These are phyloP conservation scores for Jackrogersella multiformis DNA, from an alignment of 495 filamentous ascomycete species.

Conservation along the genomic window DNA sequence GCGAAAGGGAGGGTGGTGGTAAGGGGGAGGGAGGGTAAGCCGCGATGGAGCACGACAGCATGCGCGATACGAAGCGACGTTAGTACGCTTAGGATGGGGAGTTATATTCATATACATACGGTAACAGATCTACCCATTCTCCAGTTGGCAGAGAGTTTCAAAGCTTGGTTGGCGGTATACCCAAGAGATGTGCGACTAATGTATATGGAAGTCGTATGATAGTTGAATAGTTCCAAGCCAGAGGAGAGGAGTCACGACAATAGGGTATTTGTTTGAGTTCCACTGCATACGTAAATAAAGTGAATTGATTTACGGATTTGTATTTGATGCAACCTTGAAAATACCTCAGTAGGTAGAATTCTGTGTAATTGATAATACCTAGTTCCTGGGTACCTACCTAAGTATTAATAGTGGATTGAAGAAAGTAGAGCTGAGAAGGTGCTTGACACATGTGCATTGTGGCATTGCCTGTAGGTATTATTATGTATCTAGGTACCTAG, in stretches of 20 bases:
- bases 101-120: slow-evolving; percentile 35
- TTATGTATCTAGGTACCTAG: slow-evolving; percentile 3
- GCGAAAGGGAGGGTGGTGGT: slow-evolving; percentile 17
- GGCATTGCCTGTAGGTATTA: no score
- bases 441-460: no score
- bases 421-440: no score
- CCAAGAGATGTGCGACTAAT: slow-evolving; percentile 45
- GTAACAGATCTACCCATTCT: slow-evolving; percentile 20
- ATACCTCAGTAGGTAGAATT: no score
- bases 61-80: slow-evolving; percentile 37
- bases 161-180: slow-evolving; percentile 44
- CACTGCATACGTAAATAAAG: background rate
- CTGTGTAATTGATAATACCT: background rate
- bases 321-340: no score
- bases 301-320: slow-evolving; percentile 3
- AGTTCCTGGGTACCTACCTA: no score
- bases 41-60: slow-evolving; percentile 26
- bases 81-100: slow-evolving; percentile 10
- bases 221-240: slow-evolving; percentile 40
- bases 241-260: slow-evolving; percentile 11
- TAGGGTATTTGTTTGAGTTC: background rate
- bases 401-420: no score
- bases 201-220: slow-evolving; percentile 55
- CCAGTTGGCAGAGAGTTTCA: slow-evolving; percentile 30
- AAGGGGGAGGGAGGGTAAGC: no score